These are phyloP conservation scores for Phaseolus lunatus DNA, from an alignment of 306 rosid species.

Conservation along the genomic window DNA sequence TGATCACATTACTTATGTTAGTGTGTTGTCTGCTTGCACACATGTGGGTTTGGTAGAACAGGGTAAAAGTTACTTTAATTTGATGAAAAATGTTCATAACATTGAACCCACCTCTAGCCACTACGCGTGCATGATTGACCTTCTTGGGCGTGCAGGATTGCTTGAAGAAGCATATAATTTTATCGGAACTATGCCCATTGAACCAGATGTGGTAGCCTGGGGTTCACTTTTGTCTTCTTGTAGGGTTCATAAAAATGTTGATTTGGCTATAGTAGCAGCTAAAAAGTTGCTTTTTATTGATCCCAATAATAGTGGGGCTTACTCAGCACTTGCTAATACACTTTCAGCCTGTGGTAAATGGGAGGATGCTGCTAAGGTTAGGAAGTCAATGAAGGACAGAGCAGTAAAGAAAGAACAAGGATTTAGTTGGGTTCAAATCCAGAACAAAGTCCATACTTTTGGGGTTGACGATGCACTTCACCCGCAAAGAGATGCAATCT, in stretches of 20 bases:
- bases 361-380: conserved; percentile 83
- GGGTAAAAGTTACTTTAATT: conserved; percentile 70
- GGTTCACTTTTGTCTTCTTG: conserved; percentile 86
- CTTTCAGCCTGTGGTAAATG: conserved; percentile 83
- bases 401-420: conserved; percentile 89
- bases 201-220: conserved; percentile 86
- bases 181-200: conserved; percentile 70
- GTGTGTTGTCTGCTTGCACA: conserved; percentile 85
- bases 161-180: conserved; percentile 77
- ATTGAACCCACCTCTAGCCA: conserved; percentile 84
- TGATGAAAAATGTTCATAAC: conserved; percentile 73
- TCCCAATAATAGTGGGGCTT: conserved; percentile 86
- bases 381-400: conserved; percentile 84
- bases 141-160: conserved; percentile 86
- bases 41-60: conserved; percentile 80
- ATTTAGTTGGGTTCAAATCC: conserved; percentile 83
- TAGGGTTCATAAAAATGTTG: conserved; percentile 70
- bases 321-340: conserved; percentile 80
- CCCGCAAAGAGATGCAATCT: conserved; percentile 77
- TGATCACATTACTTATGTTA: conserved; percentile 84
- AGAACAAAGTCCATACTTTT: conserved; percentile 74
- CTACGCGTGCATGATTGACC: conserved; percentile 84
- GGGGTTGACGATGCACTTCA: conserved; percentile 82
- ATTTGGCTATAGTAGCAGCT: conserved; percentile 83
- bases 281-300: conserved; percentile 79